Percentiles rank a stretch among this genome's conserved stretches.
Conservation (phyloP, 2,329 filamentous ascomycete genomes). For the Calonectria crousiana region DNA sequence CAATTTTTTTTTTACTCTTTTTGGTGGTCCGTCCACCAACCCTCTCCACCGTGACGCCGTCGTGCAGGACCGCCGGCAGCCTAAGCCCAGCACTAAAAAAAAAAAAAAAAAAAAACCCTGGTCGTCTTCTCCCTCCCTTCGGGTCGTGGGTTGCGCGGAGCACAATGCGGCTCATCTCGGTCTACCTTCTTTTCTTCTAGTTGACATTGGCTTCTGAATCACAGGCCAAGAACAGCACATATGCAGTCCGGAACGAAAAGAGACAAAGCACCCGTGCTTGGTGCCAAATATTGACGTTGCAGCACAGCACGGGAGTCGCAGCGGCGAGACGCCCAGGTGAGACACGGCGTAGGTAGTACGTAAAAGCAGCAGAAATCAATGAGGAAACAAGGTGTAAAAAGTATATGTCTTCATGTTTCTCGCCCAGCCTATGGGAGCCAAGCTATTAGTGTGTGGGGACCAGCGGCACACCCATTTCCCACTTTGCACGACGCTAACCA, state of each 20-base stretch:
- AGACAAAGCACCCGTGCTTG: neutral
- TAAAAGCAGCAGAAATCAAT: neutral
- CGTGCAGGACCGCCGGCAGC: slow-evolving; percentile 13
- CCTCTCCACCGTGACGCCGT: slow-evolving; percentile 23
- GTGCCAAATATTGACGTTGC: neutral
- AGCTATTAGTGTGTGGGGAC: slow-evolving; percentile 7
- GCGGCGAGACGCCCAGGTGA: neutral
- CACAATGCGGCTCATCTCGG: neutral
- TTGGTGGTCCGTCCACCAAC: neutral
- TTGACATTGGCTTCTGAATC: neutral
- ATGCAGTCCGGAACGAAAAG: neutral
- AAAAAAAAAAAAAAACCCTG: slow-evolving; percentile 15
- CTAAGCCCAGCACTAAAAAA: slow-evolving; percentile 12
- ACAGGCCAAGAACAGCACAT: neutral
- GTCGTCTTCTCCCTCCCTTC: no score
- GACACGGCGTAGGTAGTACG: neutral
- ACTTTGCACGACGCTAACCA: neutral
- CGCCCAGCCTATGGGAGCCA: slow-evolving; percentile 28
- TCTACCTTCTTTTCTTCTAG: neutral
- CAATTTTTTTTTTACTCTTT: neutral
- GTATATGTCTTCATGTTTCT: slow-evolving; percentile 37
- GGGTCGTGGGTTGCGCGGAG: neutral
- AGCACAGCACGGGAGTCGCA: slow-evolving; percentile 2
- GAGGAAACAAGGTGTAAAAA: slow-evolving; percentile 39
- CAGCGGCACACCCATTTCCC: slow-evolving; percentile 13